Conservation (phyloP, 371 early-diverging fungal genomes). For the Gilbertella persicaria region DNA sequence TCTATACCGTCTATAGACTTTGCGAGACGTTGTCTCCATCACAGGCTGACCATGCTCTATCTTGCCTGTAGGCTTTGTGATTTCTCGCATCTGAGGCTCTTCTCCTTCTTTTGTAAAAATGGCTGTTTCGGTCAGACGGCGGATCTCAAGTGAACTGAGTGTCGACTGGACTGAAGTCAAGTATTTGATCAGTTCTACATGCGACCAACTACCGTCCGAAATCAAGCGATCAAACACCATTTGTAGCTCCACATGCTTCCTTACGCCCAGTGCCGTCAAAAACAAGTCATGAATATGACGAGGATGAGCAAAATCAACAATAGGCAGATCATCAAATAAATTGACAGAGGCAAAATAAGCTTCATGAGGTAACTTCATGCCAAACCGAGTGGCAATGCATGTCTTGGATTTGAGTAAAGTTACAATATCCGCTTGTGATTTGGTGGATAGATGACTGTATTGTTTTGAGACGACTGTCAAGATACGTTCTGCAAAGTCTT, state of each 20-base stretch:
- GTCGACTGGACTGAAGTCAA: constrained; percentile 70
- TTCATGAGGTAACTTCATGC: constrained; percentile 69
- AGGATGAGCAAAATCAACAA: constrained; percentile 55
- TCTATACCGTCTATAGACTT: constrained; percentile 53
- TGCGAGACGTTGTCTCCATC: constrained; percentile 22
- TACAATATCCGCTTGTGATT: constrained; percentile 50
- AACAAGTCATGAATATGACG: constrained; percentile 60
- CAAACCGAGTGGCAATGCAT: constrained; percentile 77
- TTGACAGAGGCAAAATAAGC: constrained; percentile 82
- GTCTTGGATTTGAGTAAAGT: constrained; percentile 43
- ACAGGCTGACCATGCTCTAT: constrained; percentile 21
- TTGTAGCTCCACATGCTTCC: constrained; percentile 89
- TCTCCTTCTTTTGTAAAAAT: constrained; percentile 70
- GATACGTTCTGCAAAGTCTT: constrained; percentile 68
- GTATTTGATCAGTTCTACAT: constrained; percentile 82
- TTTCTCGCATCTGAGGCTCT: constrained; percentile 26
- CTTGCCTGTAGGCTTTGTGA: constrained; percentile 14
- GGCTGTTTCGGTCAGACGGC: constrained; percentile 63
- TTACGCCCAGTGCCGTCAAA: constrained; percentile 73
- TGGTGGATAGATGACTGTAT: constrained; percentile 41
- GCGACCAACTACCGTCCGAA: constrained; percentile 85
- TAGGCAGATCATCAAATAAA: constrained; percentile 83
- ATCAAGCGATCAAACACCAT: constrained; percentile 83
- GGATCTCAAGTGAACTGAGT: constrained; percentile 62
- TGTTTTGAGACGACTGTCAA: constrained; percentile 58